Base-by-base conservation (phyloP, 1,284 basidiomycete species). In the Puccinia coronata region DNA sequence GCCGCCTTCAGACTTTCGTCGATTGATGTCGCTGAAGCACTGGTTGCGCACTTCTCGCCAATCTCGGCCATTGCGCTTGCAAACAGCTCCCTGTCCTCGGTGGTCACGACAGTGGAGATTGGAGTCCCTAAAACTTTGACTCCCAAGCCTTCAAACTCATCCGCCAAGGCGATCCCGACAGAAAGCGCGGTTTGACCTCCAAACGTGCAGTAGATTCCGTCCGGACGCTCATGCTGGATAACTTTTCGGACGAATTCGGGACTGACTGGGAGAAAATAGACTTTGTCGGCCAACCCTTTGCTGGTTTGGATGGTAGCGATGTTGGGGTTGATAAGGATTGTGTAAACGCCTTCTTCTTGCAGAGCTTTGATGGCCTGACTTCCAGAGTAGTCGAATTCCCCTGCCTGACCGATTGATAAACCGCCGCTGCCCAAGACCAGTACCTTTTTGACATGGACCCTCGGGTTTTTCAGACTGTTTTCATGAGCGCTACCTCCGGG, bases 231-330 rank as follows among this genome's bases (percentile, higher is more conserved):
- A 88, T 95, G 96, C 87, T 94, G 92, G 90, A 99, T 96, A 87
- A 99, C 93, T 88, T 96, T 97, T 86, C 92, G 92, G 82, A 99
- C 95, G 85, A 98, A 99, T 83, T 99, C 96, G 80, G 96, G 93
- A 9, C 94, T 98, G 82, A 99, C 96, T 70, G 96, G 97, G 5
- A 99, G 90, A 90, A 98, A 99, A 89, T 98, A 99, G 78, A 99
- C 96, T 88, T 98, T 98, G 89, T 99, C 96, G 49, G 96, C 96
- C 71, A 99, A 90, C 84, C 96, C 96, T 85, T 95, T 93, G 77
- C 94, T 96, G 0, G 96, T 99, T 78, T 97, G 96, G 84, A 99
- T 99, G 55, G 97, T 99, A n/a, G 96, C 96, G 85, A 99, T 99
- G 88, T 99, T 99, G 65, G 96, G 95, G 87, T 99, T 99, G 86